A percentile compares a stretch with the other conserved stretches of the same genome.
phyloP scores from a whole-genome alignment of 139 green algal genomes.

The Tetratostichococcus sp. region DNA sequence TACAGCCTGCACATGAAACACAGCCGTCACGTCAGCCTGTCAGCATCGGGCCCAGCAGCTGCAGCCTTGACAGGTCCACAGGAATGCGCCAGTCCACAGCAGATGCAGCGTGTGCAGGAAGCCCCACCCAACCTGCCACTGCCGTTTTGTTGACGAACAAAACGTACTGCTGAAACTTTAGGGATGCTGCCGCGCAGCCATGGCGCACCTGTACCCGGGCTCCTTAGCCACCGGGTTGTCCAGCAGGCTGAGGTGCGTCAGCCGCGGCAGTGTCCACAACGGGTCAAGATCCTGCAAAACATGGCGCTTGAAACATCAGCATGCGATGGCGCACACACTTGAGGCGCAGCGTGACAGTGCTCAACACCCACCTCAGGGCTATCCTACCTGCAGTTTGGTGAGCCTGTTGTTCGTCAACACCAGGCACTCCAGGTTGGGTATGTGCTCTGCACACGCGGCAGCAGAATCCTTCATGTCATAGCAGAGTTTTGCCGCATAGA shows the following conservation, averaged over 20 bases:
- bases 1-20: constrained; percentile 64
- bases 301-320: not conserved
- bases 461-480: too few relatives aligned
- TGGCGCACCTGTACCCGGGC: constrained; percentile 75
- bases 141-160: too few relatives aligned
- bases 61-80: too few relatives aligned
- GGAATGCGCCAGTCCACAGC: too few relatives aligned
- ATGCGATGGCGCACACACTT: not conserved
- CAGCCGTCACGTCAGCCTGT: not conserved
- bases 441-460: constrained; percentile 59
- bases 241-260: constrained; percentile 78
- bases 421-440: constrained; percentile 80
- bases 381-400: constrained; percentile 69
- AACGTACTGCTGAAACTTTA: too few relatives aligned
- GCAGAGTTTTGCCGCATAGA: too few relatives aligned
- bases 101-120: too few relatives aligned
- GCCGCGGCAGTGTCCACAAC: constrained; percentile 56
- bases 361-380: too few relatives aligned
- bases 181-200: too few relatives aligned
- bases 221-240: constrained; percentile 88
- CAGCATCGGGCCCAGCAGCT: not conserved
- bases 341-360: too few relatives aligned
- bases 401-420: constrained; percentile 93
- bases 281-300: constrained; percentile 82
- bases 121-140: too few relatives aligned